Conservation (phyloP, 257 asterid species). For the Catharanthus roseus region DNA sequence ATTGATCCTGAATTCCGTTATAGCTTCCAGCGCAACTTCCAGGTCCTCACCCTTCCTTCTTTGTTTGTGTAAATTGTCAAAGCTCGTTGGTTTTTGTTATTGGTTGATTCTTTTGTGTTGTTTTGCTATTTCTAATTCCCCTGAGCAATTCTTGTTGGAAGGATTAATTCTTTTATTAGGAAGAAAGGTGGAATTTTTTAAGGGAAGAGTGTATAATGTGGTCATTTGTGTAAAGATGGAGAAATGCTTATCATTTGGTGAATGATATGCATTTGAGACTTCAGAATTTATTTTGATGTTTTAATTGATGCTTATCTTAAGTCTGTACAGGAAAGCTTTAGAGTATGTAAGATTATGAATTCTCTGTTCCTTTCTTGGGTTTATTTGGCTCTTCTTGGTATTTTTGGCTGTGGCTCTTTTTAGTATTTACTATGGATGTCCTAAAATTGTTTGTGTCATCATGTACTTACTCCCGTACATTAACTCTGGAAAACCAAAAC, state of each 20-base stretch:
- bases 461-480: neutral
- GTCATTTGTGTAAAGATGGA: neutral
- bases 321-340: neutral
- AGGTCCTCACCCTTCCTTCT: slow-evolving; percentile 31
- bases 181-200: neutral
- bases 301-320: no score
- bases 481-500: no score
- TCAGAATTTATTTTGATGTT: no score
- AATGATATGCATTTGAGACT: neutral
- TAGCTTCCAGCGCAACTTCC: slow-evolving; percentile 92
- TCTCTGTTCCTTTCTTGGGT: neutral
- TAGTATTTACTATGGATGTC: neutral
- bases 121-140: no score
- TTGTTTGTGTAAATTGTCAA: neutral
- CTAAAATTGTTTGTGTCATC: neutral
- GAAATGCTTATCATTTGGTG: neutral
- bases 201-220: neutral
- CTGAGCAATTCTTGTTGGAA: neutral
- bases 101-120: no score
- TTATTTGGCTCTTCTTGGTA: neutral
- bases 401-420: neutral
- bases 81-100: neutral
- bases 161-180: neutral
- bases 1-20: slow-evolving; percentile 91
- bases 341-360: neutral